Conservation (phyloP, 2,329 filamentous ascomycete species). For the Monilinia fructicola region DNA sequence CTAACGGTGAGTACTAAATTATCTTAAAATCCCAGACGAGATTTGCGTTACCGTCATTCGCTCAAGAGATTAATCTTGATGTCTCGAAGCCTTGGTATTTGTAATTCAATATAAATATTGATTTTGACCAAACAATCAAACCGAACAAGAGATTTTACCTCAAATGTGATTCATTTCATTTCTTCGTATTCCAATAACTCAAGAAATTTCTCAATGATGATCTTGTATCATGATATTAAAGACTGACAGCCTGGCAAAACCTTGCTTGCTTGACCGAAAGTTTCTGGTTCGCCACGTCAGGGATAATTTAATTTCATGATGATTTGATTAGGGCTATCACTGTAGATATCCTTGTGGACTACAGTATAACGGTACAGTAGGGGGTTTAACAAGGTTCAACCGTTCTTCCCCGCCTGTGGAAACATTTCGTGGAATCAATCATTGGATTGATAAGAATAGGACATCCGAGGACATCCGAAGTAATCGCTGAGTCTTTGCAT, state of each 20-base stretch:
- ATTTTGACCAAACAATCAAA: background rate
- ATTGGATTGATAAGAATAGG: slow-evolving; percentile 11
- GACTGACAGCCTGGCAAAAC: background rate
- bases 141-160: background rate
- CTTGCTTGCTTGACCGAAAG: slow-evolving; percentile 3
- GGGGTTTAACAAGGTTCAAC: background rate
- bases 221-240: background rate
- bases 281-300: slow-evolving; percentile 1
- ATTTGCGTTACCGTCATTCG: too few species aligned
- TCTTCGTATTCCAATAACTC: background rate
- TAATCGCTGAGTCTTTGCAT: background rate
- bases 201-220: background rate
- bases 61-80: background rate
- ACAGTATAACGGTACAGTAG: background rate
- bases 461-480: background rate
- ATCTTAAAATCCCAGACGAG: background rate
- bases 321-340: slow-evolving; percentile 7
- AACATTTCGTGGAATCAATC: background rate
- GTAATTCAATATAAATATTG: background rate
- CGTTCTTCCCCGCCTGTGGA: background rate
- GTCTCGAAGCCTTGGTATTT: slow-evolving; percentile 7
- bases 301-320: slow-evolving; percentile 3
- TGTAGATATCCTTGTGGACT: background rate
- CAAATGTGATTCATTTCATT: background rate
- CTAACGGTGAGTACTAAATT: background rate